Conservation (phyloP, 129 eudicot genomes). For the Pittosporum tobira region DNA sequence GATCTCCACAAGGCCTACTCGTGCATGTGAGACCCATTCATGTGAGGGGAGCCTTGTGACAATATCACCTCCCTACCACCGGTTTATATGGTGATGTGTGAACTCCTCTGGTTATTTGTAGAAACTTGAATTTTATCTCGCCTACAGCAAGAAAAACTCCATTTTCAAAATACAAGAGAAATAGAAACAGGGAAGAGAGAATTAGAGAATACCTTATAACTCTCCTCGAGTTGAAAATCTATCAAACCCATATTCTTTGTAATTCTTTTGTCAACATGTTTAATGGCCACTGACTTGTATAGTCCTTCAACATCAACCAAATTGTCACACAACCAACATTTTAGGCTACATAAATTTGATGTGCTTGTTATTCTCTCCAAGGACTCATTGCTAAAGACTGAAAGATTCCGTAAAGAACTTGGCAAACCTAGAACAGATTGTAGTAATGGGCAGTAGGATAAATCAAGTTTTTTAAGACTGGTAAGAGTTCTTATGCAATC, state of each 20-base stretch:
- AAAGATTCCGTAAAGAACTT: background rate
- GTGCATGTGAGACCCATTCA: too few relatives aligned
- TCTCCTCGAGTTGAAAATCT: background rate
- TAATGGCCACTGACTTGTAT: slow-evolving; percentile 3
- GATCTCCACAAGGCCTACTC: too few relatives aligned
- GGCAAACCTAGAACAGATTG: slow-evolving; percentile 13
- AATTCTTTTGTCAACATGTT: slow-evolving; percentile 9
- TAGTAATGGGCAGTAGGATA: slow-evolving; percentile 1
- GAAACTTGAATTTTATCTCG: too few relatives aligned
- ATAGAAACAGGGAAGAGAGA: background rate
- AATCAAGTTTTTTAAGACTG: background rate
- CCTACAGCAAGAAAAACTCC: background rate
- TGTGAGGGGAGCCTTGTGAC: too few relatives aligned
- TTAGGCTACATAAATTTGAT: background rate
- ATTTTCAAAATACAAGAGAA: too few relatives aligned
- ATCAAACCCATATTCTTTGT: slow-evolving; percentile 14
- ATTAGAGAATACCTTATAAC: background rate
- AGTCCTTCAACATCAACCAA: slow-evolving; percentile 13
- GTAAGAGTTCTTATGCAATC: slow-evolving; percentile 8
- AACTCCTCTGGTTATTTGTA: too few relatives aligned
- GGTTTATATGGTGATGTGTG: too few relatives aligned
- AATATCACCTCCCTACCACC: too few relatives aligned
- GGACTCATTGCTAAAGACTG: background rate
- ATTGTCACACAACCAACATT: background rate
- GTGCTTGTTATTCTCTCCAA: slow-evolving; percentile 6